Evolutionary conservation across 768 basidiomycete species (phyloP).

Genomic region (Gymnopilus junonius): DNA sequence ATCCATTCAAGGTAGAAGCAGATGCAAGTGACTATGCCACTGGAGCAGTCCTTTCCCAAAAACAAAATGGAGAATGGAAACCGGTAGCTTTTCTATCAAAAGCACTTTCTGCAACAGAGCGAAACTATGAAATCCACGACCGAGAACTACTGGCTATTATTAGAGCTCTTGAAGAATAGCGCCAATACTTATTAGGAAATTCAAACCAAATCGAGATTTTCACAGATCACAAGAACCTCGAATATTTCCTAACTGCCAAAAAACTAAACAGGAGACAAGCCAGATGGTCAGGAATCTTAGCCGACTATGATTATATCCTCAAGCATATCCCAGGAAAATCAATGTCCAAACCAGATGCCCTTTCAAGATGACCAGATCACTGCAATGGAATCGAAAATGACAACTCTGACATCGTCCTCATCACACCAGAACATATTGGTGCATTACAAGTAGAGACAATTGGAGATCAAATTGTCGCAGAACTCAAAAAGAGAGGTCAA

Average conservation of each 20-base stretch:
- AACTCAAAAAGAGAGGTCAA: too few relatives aligned
- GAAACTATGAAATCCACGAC: constrained; percentile 50
- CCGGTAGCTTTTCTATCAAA: constrained; percentile 44
- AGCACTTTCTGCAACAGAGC: constrained; percentile 32
- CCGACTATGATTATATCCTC: constrained; percentile 36
- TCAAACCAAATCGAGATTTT: constrained; percentile 30
- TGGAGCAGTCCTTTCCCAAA: constrained; percentile 43
- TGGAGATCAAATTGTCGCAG: background rate
- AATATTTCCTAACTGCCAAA: constrained; percentile 42
- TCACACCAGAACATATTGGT: constrained; percentile 7
- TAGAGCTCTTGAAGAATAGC: constrained; percentile 29
- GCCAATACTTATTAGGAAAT: constrained; percentile 31
- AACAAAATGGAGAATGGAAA: constrained; percentile 28
- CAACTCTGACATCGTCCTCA: constrained; percentile 21
- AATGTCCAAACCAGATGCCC: constrained; percentile 27
- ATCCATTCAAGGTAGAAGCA: constrained; percentile 14
- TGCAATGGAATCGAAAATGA: constrained; percentile 17
- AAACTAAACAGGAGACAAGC: constrained; percentile 48
- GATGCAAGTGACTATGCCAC: constrained; percentile 44
- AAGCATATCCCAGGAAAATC: constrained; percentile 31
- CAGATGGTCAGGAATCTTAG: constrained; percentile 41
- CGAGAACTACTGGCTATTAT: too few relatives aligned
- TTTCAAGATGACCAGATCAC: constrained; percentile 30
- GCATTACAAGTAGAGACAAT: background rate
- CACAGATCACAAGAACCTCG: constrained; percentile 44